phyloP scores from a whole-genome alignment of 306 rosid species.

The Rosa lucieae region DNA sequence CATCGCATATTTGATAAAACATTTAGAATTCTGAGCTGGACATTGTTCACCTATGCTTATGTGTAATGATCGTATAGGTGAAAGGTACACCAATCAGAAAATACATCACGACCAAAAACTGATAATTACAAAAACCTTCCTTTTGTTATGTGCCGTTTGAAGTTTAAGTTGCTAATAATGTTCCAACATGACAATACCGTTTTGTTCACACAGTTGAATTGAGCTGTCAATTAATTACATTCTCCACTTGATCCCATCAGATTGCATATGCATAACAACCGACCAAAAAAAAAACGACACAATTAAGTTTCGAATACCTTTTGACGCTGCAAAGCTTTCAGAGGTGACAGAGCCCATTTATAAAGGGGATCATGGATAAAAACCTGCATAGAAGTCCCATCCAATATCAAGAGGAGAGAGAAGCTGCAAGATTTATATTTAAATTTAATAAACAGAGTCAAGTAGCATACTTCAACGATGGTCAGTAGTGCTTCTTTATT shows the following conservation, averaged over 20 bases:
- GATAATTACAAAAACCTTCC: not conserved
- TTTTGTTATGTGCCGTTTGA: not conserved
- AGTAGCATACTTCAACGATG: slow-evolving; percentile 66
- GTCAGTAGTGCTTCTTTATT: slow-evolving; percentile 93
- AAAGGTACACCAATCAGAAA: not conserved
- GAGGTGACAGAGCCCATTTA: slow-evolving; percentile 96
- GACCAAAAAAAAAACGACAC: too few species aligned
- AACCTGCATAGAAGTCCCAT: slow-evolving; percentile 55
- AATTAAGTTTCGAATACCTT: slow-evolving; percentile 49
- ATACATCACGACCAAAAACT: not conserved
- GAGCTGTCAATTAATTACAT: not conserved
- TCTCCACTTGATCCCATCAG: not conserved
- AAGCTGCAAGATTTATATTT: slow-evolving; percentile 13
- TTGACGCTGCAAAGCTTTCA: slow-evolving; percentile 96
- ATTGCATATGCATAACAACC: not conserved
- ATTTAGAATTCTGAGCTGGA: not conserved
- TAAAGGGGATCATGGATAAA: slow-evolving; percentile 95
- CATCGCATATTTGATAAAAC: not conserved
- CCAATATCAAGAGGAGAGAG: slow-evolving; percentile 16
- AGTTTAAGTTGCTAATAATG: not conserved
- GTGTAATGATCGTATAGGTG: not conserved
- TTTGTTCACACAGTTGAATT: not conserved
- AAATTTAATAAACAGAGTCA: not conserved
- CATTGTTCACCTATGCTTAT: not conserved
- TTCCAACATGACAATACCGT: not conserved